Percentiles rank a stretch among this genome's conserved stretches.
phyloP scores from a whole-genome alignment of 2,329 filamentous ascomycete species.

The Cadophora sp. region DNA sequence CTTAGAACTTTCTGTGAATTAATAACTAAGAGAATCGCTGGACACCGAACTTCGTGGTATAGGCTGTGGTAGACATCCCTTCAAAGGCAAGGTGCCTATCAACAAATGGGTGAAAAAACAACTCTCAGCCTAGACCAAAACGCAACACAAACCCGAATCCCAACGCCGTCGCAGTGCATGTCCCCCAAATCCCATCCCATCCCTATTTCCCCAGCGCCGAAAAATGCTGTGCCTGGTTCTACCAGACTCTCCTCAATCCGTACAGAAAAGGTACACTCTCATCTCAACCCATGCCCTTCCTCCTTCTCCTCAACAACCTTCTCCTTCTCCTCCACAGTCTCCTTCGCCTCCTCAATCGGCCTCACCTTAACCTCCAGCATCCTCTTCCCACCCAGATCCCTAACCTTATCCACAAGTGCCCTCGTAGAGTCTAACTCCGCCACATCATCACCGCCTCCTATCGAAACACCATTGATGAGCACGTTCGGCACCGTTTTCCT shows the following conservation, averaged over 20 bases:
- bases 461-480: slow-evolving; percentile 84
- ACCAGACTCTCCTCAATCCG: neutral
- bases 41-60: neutral
- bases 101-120: neutral
- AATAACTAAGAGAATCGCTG: neutral
- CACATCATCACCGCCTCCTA: slow-evolving; percentile 90
- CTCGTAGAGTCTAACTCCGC: slow-evolving; percentile 71
- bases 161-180: slow-evolving; percentile 30
- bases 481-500: slow-evolving; percentile 91
- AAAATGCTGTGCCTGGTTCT: slow-evolving; percentile 8
- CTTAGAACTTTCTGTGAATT: neutral
- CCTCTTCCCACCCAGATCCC: slow-evolving; percentile 74
- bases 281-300: slow-evolving; percentile 22
- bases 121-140: too few species aligned
- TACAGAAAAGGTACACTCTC: neutral
- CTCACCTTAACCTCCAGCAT: slow-evolving; percentile 29
- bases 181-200: slow-evolving; percentile 5
- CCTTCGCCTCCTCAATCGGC: slow-evolving; percentile 13
- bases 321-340: slow-evolving; percentile 3
- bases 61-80: neutral
- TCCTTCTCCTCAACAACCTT: slow-evolving; percentile 5
- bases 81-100: neutral
- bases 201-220: slow-evolving; percentile 22
- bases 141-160: neutral
- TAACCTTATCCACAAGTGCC: slow-evolving; percentile 74